Conservation (phyloP, 805 yeast genomes). For the Schwanniomyces occidentalis region DNA sequence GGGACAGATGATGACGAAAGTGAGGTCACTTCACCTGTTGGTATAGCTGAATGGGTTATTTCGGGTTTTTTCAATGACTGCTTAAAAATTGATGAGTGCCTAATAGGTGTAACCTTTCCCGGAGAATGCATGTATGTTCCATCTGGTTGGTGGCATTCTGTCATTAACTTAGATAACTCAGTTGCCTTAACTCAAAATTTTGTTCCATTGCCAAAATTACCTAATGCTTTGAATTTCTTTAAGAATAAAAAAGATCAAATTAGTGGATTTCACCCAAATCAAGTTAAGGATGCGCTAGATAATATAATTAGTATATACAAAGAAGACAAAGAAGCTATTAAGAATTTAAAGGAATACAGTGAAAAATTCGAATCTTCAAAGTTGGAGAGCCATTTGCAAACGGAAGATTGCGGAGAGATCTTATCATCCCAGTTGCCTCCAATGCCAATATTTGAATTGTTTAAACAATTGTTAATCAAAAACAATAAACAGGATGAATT, state of each 20-base stretch:
- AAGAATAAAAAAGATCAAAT: constrained; percentile 67
- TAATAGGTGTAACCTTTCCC: constrained; percentile 72
- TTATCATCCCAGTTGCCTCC: constrained; percentile 28
- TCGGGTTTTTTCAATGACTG: constrained; percentile 79
- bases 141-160: constrained; percentile 97
- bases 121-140: constrained; percentile 91
- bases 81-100: constrained; percentile 54
- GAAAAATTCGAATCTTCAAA: constrained; percentile 23
- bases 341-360: constrained; percentile 26
- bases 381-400: constrained; percentile 24
- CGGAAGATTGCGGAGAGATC: constrained; percentile 69
- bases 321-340: constrained; percentile 12
- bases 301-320: constrained; percentile 10
- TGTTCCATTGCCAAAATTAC: constrained; percentile 65
- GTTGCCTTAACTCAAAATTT: constrained; percentile 90
- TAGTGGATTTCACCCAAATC: constrained; percentile 71
- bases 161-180: constrained; percentile 79
- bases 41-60: constrained; percentile 88
- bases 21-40: constrained; percentile 90
- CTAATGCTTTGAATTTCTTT: constrained; percentile 66
- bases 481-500: constrained; percentile 40
- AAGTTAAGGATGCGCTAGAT: constrained; percentile 43
- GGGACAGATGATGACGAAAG: constrained; percentile 73
- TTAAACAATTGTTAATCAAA: constrained; percentile 48
- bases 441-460: constrained; percentile 64